These are phyloP conservation scores for Arachnomyces sp. DNA, from an alignment of 2,329 filamentous ascomycete species.

Conservation along the genomic window DNA sequence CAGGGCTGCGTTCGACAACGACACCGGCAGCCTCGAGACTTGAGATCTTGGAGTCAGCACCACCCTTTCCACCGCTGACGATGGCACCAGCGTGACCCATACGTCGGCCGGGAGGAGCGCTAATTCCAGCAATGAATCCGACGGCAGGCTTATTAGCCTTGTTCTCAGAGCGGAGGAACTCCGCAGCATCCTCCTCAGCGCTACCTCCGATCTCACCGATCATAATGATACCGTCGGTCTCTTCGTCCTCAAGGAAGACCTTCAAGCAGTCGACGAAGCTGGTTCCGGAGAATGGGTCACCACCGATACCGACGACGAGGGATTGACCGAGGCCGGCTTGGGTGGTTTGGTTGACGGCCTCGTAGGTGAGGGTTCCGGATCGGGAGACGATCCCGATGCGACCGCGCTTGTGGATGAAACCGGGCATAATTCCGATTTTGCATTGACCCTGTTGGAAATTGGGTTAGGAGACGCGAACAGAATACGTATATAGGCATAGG, in stretches of 20 bases:
- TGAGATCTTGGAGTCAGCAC: conserved; percentile 95
- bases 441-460: conserved; percentile 64
- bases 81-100: conserved; percentile 99
- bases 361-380: conserved; percentile 96
- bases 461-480: conserved; percentile 1
- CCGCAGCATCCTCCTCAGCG: conserved; percentile 95
- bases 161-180: conserved; percentile 90
- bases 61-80: conserved; percentile 93
- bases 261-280: conserved; percentile 99
- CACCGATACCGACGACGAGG: conserved; percentile 94
- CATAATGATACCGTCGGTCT: conserved; percentile 99
- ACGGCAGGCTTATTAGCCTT: conserved; percentile 91
- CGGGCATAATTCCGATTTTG: conserved; percentile 99
- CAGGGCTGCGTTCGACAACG: conserved; percentile 90
- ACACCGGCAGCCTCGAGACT: conserved; percentile 90
- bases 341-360: conserved; percentile 99
- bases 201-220: conserved; percentile 98
- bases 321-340: conserved; percentile 95
- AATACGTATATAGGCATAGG: conserved; percentile 6
- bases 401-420: conserved; percentile 99
- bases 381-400: conserved; percentile 97
- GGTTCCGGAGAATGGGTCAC: conserved; percentile 96
- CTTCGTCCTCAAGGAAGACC: conserved; percentile 89
- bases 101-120: conserved; percentile 85
- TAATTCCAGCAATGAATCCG: conserved; percentile 97